Base-by-base conservation (phyloP, 495 filamentous ascomycete species). In the Lophiostoma macrostomum region DNA sequence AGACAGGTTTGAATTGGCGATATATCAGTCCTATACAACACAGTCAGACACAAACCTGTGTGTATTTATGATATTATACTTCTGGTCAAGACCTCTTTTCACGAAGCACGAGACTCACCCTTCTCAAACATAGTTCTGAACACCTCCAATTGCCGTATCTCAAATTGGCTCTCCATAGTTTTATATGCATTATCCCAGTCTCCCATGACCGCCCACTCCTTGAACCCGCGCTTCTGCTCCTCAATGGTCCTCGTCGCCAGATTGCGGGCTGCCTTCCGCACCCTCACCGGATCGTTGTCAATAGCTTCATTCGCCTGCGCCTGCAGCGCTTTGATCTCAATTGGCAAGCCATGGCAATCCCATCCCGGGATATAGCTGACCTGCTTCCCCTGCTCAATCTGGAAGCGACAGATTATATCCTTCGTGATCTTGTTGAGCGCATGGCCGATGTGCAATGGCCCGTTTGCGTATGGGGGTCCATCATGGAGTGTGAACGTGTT, bases 301-400 rank as follows among this genome's bases (percentile, higher is more conserved):
- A n/a, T 60, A 47, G 44, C 50, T 30, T 47, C 44, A 32, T 67
- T 46, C 30, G 71, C 73, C 36, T 75, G 69, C 37, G 70, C 69
- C 63, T 87, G 86, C 29, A 98, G 79, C n/a, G 91, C 93, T 69
- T 96, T 96, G 32, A 97, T 74, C 75, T 99, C 93, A 70, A 99
- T 99, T 6, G 93, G 93, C 44, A 99, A 76, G 5, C 93, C 93
- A 74, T 99, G 93, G 62, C 93, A 99, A 69, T 99, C 93, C 94
- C 94, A 99, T 25, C 93, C 94, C 3, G 93, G 93, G 4, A 91
- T 75, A 67, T 91, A 99, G n/a, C 83, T 77, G 27, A 97, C 80
- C 34, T 80, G 74, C 64, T 82, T 84, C 29, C 91, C 91, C 61
- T 81, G 74, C 35, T 84, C 80, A 39, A 97, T 71, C 69, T 96